A percentile compares a stretch with the other conserved stretches of the same genome.
phyloP scores from a whole-genome alignment of 1,139 yeast genomes.

The Kodamaea sp. region DNA sequence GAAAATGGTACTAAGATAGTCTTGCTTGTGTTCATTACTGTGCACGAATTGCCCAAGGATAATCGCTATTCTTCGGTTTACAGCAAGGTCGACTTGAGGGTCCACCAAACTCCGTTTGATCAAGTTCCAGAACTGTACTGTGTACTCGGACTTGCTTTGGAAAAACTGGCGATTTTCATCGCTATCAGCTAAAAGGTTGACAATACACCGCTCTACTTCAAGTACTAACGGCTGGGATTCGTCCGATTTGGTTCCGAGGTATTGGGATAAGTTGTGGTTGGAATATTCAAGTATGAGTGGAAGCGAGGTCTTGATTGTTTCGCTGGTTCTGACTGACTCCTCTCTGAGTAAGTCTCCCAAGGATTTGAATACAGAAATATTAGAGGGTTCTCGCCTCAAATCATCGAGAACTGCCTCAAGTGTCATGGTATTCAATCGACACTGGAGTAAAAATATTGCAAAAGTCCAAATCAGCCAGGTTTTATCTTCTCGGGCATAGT shows the following conservation, averaged over 20 bases:
- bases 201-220: slow-evolving; percentile 14
- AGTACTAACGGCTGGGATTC: slow-evolving; percentile 4
- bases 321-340: slow-evolving; percentile 21
- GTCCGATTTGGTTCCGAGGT: slow-evolving; percentile 2
- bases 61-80: slow-evolving; percentile 18
- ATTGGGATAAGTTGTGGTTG: slow-evolving; percentile 11
- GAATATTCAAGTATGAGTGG: slow-evolving; percentile 11
- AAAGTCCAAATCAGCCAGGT: no score
- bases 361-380: slow-evolving; percentile 3
- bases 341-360: slow-evolving; percentile 34
- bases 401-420: slow-evolving; percentile 5
- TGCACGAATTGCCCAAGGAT: slow-evolving; percentile 39
- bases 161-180: slow-evolving; percentile 32
- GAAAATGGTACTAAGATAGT: slow-evolving; percentile 19
- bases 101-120: slow-evolving; percentile 3
- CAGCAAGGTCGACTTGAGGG: slow-evolving; percentile 1
- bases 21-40: slow-evolving; percentile 23
- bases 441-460: no score
- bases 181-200: slow-evolving; percentile 41
- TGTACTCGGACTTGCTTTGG: slow-evolving; percentile 8
- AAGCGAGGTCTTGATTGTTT: slow-evolving; percentile 10
- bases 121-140: slow-evolving; percentile 24
- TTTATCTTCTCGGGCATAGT: no score
- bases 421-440: no score
- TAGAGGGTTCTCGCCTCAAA: slow-evolving; percentile 4